A percentile compares a stretch with the other conserved stretches of the same genome.
These are phyloP conservation scores for Candida awuae DNA, from an alignment of 805 yeast genomes.

Conservation along the genomic window DNA sequence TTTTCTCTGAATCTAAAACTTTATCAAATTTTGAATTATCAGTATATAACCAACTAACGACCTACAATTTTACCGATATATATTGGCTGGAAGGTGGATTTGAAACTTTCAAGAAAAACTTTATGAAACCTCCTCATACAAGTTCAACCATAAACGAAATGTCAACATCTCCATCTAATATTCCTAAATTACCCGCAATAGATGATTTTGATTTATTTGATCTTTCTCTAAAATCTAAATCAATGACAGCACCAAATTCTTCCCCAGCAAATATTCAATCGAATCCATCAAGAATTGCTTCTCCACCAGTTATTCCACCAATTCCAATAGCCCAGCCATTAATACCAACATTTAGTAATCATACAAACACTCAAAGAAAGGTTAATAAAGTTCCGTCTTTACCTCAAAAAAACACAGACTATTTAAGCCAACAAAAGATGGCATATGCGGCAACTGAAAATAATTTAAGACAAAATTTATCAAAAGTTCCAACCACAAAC, in stretches of 20 bases:
- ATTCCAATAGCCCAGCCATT: conserved; percentile 3
- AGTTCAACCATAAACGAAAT: background rate
- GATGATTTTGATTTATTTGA: background rate
- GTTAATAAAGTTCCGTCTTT: too few relatives aligned
- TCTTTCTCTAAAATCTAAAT: too few relatives aligned
- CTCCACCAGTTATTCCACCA: conserved; percentile 2
- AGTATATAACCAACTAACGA: background rate
- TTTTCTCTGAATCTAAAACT: conserved; percentile 7
- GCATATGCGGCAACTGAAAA: background rate
- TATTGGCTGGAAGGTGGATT: conserved; percentile 34
- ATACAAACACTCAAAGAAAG: background rate
- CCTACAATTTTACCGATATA: conserved; percentile 2
- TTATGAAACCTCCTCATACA: background rate
- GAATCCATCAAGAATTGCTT: too few relatives aligned
- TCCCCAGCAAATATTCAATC: conserved; percentile 5
- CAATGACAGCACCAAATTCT: background rate
- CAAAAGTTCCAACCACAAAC: too few relatives aligned
- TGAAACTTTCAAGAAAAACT: conserved; percentile 5
- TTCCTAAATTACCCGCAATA: conserved; percentile 6
- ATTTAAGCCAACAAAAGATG: background rate
- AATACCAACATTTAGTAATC: background rate
- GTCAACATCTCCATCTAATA: conserved; percentile 12
- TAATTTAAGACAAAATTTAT: background rate
- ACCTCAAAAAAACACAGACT: too few relatives aligned
- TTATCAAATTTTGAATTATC: conserved; percentile 6